Base-by-base conservation (phyloP, 768 basidiomycete genomes). In the Pilatotrama ljubarskyi region DNA sequence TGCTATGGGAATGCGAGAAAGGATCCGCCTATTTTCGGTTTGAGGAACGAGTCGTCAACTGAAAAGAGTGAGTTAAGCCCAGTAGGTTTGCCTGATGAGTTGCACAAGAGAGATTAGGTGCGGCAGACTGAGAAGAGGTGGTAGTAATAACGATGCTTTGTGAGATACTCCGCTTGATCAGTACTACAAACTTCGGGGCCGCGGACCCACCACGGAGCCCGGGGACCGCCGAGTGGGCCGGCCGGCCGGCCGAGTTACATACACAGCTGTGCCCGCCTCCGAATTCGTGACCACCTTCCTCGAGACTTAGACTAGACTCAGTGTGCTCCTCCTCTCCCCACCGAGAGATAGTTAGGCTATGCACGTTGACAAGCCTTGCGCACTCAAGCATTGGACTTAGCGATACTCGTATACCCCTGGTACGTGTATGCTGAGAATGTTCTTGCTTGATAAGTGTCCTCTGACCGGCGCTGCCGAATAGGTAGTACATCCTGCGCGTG, bases 141-240 rank as follows among this genome's bases (percentile, higher is more conserved):
- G 55, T 51, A 46, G 61, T 62, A 53, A 61, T 50, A 57, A 52
- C 49, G 43, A 42, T 53, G 61, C 51, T 62, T 62, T 20, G 61
- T 62, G 55, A 62, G 61, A 62, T 37, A 40, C 55, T 62, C 55
- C 50, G 53, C 47, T 50, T 50, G 38, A 61, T 57, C 55, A 56
- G 42, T 37, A 42, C 51, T 41, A 52, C 50, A 51, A 62, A 57
- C 50, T 57, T 52, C 43, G 44, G 38, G 35, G 29, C 59, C 51
- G 29, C n/a, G 42, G 29, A 32, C 35, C 20, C 46, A 35, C 50
- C 20, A 18, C 36, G 50, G 50, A 24, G 20, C 14, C 20, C 37
- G 47, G 37, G 7, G 20, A 18, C 35, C 17, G 20, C 54, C 36
- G 46, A 11, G 7, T 18, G 26, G 38, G 26, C 55, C 43, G 54